Evolutionary conservation across 2,329 filamentous ascomycete genomes (phyloP).

Genomic region (Lachnellula arida): DNA sequence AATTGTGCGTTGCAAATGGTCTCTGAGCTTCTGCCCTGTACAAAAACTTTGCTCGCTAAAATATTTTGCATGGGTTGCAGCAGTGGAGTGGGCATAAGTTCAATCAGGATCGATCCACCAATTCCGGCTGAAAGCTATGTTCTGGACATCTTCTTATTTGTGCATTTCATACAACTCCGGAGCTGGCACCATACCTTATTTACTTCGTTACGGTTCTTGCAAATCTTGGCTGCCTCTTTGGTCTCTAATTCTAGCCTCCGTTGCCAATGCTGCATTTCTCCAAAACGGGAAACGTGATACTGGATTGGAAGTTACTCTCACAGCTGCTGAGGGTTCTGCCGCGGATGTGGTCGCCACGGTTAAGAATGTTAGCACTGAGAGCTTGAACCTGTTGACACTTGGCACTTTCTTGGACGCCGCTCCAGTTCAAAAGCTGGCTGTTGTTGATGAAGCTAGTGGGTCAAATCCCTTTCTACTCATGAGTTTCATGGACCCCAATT

Average conservation of each 20-base stretch:
- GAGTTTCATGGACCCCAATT: conserved; percentile 18
- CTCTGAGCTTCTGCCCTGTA: too few relatives aligned
- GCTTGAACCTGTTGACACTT: conserved; percentile 37
- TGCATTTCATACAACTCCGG: neutral
- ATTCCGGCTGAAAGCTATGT: neutral
- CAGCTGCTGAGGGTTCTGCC: conserved; percentile 29
- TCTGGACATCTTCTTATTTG: neutral
- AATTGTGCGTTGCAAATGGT: too few relatives aligned
- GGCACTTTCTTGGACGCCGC: conserved; percentile 38
- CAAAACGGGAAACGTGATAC: conserved; percentile 5
- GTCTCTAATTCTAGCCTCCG: conserved; percentile 10
- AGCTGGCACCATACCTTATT: neutral
- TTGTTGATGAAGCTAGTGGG: conserved; percentile 32
- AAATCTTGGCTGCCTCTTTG: conserved; percentile 1
- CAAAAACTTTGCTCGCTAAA: too few relatives aligned
- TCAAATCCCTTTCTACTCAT: neutral
- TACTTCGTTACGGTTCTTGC: neutral
- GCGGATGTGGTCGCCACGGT: conserved; percentile 37
- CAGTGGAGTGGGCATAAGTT: too few relatives aligned
- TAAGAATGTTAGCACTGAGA: conserved; percentile 36
- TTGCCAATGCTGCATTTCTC: conserved; percentile 19
- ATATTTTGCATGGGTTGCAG: too few relatives aligned
- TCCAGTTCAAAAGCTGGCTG: conserved; percentile 38
- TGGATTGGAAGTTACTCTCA: conserved; percentile 25
- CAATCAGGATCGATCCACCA: too few relatives aligned